Evolutionary conservation across 805 yeast genomes (phyloP), one percentile per base, ranked within the genome.

Genomic region (Saccharomycopsis olivae): DNA sequence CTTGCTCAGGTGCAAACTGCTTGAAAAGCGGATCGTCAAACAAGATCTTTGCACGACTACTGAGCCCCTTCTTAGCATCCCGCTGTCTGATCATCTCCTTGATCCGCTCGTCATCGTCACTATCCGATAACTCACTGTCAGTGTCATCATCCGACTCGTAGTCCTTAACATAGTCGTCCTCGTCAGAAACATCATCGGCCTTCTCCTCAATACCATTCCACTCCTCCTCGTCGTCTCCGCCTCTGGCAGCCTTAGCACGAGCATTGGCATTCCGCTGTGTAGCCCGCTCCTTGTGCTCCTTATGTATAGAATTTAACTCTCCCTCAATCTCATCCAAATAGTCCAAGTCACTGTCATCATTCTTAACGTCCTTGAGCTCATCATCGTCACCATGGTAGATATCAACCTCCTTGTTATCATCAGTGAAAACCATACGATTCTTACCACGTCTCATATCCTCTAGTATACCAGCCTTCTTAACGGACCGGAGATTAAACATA

Each of bases 381-480:
- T 60, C 61, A 29, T 53, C 51, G 19, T 58, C 63, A 33, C 62
- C 66, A 42, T 73, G 60, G 47, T 69, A 68, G 39, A 75, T 73
- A 49, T 78, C 84, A 41, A 68, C 69, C 49, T 70, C 82, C 42
- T 62, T 62, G 40, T 75, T 84, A 38, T 74, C 75, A 46, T 68
- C 65, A 33, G 65, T 61, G 50, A 80, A 78, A 18, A 82, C 70
- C 68, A 66, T 65, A 55, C 70, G 60, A 60, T 75, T 76, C 54
- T 80, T 82, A 61, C 96, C 96, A 51, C 72, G 75, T 10, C 82
- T 75, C 37, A 88, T 62, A 27, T 79, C 76, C 39, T 74, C 73
- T 41, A 86, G 60, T 48, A 81, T 74, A 33, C 96, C 97, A 2
- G 95, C 78, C 59, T 81, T 82, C 58, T 84, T 84, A 3, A 96